phyloP scores from a whole-genome alignment of 495 filamentous ascomycete genomes.

The Lichenothelia convexa region DNA sequence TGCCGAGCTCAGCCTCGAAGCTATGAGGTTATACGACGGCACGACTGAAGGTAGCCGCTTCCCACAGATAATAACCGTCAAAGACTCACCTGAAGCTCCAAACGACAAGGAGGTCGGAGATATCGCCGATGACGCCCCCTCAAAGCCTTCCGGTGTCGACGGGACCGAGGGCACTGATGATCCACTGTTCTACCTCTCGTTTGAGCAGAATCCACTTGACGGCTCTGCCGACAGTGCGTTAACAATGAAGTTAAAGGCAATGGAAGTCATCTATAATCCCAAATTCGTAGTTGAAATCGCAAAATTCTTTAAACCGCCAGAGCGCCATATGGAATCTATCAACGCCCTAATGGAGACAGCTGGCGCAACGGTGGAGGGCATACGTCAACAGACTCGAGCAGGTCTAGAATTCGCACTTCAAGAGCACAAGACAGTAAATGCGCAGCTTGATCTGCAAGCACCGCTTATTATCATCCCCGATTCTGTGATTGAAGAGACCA shows the following conservation, averaged over 20 bases:
- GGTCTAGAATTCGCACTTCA: constrained; percentile 89
- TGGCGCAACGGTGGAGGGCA: constrained; percentile 81
- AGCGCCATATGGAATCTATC: constrained; percentile 96
- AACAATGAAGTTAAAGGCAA: constrained; percentile 78
- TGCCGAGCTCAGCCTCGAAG: constrained; percentile 73
- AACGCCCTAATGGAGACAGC: constrained; percentile 84
- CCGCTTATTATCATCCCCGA: constrained; percentile 93
- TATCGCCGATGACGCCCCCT: constrained; percentile 30
- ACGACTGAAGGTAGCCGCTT: constrained; percentile 79
- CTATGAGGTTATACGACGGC: constrained; percentile 85
- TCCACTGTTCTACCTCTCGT: constrained; percentile 70
- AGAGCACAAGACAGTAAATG: constrained; percentile 95
- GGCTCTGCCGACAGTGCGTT: constrained; percentile 77
- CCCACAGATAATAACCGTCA: constrained; percentile 86
- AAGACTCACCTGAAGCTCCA: constrained; percentile 48
- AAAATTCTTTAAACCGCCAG: constrained; percentile 88
- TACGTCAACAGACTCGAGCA: constrained; percentile 86
- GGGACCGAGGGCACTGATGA: constrained; percentile 29
- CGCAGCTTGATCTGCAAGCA: constrained; percentile 85
- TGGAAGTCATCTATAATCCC: constrained; percentile 95
- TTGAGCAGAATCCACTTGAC: constrained; percentile 90
- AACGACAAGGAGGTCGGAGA: constrained; percentile 39
- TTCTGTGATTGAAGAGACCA: constrained; percentile 59
- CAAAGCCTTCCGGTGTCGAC: no score
- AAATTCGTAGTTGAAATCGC: constrained; percentile 74